Conservation (phyloP, 768 basidiomycete species). For the Crepidotus variabilis region DNA sequence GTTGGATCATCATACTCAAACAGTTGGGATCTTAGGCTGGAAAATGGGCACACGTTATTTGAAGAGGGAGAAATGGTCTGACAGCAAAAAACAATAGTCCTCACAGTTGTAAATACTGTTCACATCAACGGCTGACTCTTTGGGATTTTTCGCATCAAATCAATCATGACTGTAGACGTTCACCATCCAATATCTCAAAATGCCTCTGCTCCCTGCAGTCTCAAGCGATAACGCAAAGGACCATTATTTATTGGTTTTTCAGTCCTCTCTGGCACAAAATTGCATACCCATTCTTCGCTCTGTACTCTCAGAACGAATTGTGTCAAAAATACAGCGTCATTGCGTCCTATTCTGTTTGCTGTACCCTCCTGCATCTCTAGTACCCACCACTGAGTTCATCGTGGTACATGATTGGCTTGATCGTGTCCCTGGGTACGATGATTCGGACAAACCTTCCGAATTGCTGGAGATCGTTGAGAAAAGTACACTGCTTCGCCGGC, state of each 20-base stretch:
- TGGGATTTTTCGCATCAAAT: not conserved
- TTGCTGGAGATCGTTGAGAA: conserved; percentile 40
- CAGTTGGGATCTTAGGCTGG: conserved; percentile 58
- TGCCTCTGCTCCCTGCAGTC: conserved; percentile 19
- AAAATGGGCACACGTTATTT: conserved; percentile 40
- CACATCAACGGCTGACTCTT: not conserved
- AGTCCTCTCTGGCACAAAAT: conserved; percentile 59
- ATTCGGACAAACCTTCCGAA: conserved; percentile 22
- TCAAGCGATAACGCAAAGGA: conserved; percentile 16
- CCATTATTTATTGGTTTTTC: conserved; percentile 49
- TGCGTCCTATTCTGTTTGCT: conserved; percentile 54
- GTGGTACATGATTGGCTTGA: conserved; percentile 32
- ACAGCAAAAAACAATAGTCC: conserved; percentile 4
- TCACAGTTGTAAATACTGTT: not conserved
- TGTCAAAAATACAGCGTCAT: conserved; percentile 16
- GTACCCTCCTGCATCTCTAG: conserved; percentile 45
- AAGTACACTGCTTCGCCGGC: conserved; percentile 22
- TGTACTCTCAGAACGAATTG: conserved; percentile 28
- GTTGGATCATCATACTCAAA: conserved; percentile 37
- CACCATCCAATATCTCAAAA: conserved; percentile 11
- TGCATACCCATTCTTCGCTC: conserved; percentile 51
- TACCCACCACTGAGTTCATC: conserved; percentile 26
- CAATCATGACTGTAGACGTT: not conserved
- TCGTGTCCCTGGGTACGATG: conserved; percentile 22
- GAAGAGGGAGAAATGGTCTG: conserved; percentile 44